Evolutionary conservation across 2,329 filamentous ascomycete species (phyloP), one percentile per base, ranked within the genome.

Genomic region (Harringtonia aguacate): DNA sequence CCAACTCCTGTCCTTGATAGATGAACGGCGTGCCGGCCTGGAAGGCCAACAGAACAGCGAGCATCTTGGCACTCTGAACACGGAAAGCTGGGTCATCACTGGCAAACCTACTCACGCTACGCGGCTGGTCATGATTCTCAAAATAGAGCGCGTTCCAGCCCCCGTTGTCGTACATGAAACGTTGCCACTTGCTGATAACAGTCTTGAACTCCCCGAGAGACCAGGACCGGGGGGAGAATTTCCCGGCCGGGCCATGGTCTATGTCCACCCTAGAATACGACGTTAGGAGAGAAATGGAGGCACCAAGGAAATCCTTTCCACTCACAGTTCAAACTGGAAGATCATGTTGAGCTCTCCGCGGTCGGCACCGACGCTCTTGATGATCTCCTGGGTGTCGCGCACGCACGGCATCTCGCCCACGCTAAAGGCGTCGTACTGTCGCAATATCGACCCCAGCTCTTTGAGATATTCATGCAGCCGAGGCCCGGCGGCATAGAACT

Each of bases 361-460:
- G 34, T 33, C 33, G 22, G 31, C 28, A 1, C 28, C 34, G 12
- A 46, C 44, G 35, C 39, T 41, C 29, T 46, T 34, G 44, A 46
- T 42, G 28, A 46, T 41, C 31, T 46, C 50, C 18, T 15, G n/a
- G 2, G 44, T 28, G n/a, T 46, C 44, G 21, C 29, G n/a, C n/a
- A 46, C 44, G 34, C 44, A 46, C 8, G 44, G 44, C 44, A 46
- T 46, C 59, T 86, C 81, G 36, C 82, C 82, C 0, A 86, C 79
- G 0, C 79, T 84, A 58, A 85, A 75, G 22, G 77, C 73, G 36
- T 77, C 68, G 74, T 86, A 82, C 56, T 84, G 81, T 2, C 61
- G 53, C 13, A 85, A 60, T 50, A 76, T 84, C 53, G 85, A 79
- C 52, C 80, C 75, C 59, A 86, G 77, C 5, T 74, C 65, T 0